Base-by-base conservation (phyloP, 495 filamentous ascomycete species). In the Gamarada debralockiae region DNA sequence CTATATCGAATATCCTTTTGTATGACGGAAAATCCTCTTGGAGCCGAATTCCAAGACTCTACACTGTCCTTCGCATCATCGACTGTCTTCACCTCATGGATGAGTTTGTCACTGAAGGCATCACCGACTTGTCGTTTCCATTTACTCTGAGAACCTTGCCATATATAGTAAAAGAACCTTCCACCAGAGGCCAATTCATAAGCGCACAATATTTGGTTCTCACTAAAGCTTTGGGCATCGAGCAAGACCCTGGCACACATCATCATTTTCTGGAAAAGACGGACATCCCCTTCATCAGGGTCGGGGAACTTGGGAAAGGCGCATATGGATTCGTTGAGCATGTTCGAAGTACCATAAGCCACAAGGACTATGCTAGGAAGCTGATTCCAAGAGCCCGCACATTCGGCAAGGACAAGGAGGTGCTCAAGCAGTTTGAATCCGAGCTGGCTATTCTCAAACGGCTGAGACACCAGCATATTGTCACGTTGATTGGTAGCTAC, bases 401-500 rank as follows among this genome's bases (percentile, higher is more conserved):
- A 14, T 14, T 15, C 14, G 17, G 8, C 13, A 8, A 14, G 23
- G 22, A 27, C 43, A 22, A 27, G 20, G 10, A 27, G 25, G 18
- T 25, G 20, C 20, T 47, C 10, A 20, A 31, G 10, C 8, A 7
- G 3, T 47, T 47, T 22, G 12, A 27, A 47, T 27, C 15, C 12
- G 43, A 47, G n/a, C 43, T 47, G 22, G 20, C 12, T 12, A 17
- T 24, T 8, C 43, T 47, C 9, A 47, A 47, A 17, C 3, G 9
- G 22, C 24, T 47, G 12, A 27, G 22, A 14, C 43, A 47, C 25
- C 12, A 17, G 21, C 43, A 47, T 47, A 8, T 47, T 5, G 43
- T 47, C 43, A 47, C 25, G 25, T 22, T 47, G 3, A 8, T 27
- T 6, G 23, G 43, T 15, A 27, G 22, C 42, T 71, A 70, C 45